Evolutionary conservation across 2,329 filamentous ascomycete species (phyloP), one percentile per base, ranked within the genome.

Genomic region (Colletotrichum sp.): DNA sequence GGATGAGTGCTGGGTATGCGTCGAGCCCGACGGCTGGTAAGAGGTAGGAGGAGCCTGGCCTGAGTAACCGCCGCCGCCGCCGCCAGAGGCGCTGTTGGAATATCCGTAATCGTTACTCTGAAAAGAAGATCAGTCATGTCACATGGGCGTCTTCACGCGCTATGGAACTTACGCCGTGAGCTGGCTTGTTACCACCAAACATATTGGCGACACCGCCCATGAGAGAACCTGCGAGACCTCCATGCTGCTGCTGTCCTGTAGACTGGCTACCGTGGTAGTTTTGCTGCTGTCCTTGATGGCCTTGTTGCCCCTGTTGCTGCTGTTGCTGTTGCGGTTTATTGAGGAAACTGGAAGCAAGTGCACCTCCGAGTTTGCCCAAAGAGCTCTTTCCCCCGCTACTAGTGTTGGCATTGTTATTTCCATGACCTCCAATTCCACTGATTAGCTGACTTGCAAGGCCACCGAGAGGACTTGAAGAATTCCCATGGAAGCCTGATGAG

Each of bases 61-160:
- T 74, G 85, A 88, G 81, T 94, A 94, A 58, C 89, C 88, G 75
- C 87, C 81, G 57, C 24, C 24, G 24, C 88, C 29, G 13, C 88
- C 33, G 16, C 55, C 55, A 72, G 72, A 72, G 15, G 72, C 57
- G 51, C 71, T 74, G 78, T 89, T 89, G 27, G 90, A 90, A 81
- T 93, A 93, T 36, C 91, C 92, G 79, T 90, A 94, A 79, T 88
- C 90, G 76, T 91, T 87, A 73, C 85, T 84, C 85, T 89, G 76
- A n/a, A 27, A 29, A 33, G 12, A 16, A 27, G 75, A 68, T 83
- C 78, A 77, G 75, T 38, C 36, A 18, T 34, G 51, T 27, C 15
- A 18, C 12, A 27, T 24, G 61, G 29, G 15, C 34, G 12, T 51
- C 13, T 38, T 27, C 24, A 24, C 21, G 47, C 24, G 34, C 27